Evolutionary conservation across 352 stramenopile species (phyloP), one percentile per base, ranked within the genome.

Genomic region (Pilasporangium apinafurcum): DNA sequence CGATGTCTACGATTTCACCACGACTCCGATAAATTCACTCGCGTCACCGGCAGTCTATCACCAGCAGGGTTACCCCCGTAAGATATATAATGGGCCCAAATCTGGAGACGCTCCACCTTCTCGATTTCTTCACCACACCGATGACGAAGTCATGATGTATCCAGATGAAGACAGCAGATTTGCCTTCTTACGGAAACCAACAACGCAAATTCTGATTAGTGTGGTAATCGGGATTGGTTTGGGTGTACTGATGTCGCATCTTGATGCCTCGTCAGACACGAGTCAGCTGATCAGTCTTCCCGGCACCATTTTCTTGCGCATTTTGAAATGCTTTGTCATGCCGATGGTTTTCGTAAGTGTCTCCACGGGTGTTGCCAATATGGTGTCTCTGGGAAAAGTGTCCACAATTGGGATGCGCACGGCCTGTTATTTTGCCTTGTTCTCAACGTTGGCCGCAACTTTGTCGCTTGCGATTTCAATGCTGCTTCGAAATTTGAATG

Each of bases 301-400:
- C 0, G 68, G 65, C 1, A 56, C 56, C 22, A 47, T 81, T 14
- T 78, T 81, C 39, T 39, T 81, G 20, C 59, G 69, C 34, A 38
- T 73, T 14, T 51, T 81, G 25, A 72, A 73, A 40, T 75, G 65
- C 37, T 67, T 81, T 34, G 68, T 81, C 33, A 49, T 81, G 21
- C 75, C 71, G 16, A 83, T 86, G 71, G 66, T 86, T 3, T 86
- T 86, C 36, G 77, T 63, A 26, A 82, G 64, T 54, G 44, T 86
- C 26, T 58, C 72, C 7, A 81, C 72, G 4, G 69, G 68, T 5
- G 59, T 83, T 34, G 69, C 69, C 20, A 75, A 83, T 34, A 78
- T 87, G 33, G 72, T 87, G 24, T 44, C 82, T 27, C 56, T 83
- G 3, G 71, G 74, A 21, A 85, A 87, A 49, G 69, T 83, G 13